Conservation (phyloP, 108 stramenopile species). For the Aurantiochytrium sp. region DNA sequence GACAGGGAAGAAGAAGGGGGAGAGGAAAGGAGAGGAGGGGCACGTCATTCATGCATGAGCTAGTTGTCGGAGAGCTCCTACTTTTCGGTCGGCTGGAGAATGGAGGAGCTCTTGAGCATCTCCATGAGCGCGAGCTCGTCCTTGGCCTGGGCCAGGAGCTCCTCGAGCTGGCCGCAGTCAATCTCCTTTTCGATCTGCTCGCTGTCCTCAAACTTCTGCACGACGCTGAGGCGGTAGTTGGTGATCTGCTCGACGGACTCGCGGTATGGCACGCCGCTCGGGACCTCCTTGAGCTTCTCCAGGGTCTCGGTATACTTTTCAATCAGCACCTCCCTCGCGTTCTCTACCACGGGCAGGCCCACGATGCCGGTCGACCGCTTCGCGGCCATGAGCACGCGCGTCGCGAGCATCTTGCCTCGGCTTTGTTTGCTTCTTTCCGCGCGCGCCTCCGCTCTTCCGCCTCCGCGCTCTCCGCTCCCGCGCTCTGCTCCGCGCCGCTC, state of each 20-base stretch:
- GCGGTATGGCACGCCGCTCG: constrained; percentile 28
- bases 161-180: constrained; percentile 44
- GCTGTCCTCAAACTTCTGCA: constrained; percentile 25
- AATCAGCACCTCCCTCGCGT: constrained; percentile 36
- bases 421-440: not conserved
- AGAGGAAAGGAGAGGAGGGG: too few relatives aligned
- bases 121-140: constrained; percentile 40
- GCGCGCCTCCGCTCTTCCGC: too few relatives aligned
- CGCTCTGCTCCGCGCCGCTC: too few relatives aligned
- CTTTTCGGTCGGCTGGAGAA: not conserved
- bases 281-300: constrained; percentile 34
- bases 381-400: constrained; percentile 25
- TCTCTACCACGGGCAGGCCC: constrained; percentile 39
- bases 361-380: constrained; percentile 49
- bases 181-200: constrained; percentile 48
- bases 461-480: too few relatives aligned
- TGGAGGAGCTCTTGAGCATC: not conserved
- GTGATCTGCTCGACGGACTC: constrained; percentile 34
- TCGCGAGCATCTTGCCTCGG: constrained; percentile 4
- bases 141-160: constrained; percentile 38
- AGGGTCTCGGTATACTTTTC: constrained; percentile 29
- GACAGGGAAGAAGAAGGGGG: not conserved
- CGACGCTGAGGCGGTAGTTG: constrained; percentile 38
- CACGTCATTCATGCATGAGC: too few relatives aligned
- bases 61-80: not conserved